Conservation (phyloP, 176 grass and related monocot species). For the Juncus effusus region DNA sequence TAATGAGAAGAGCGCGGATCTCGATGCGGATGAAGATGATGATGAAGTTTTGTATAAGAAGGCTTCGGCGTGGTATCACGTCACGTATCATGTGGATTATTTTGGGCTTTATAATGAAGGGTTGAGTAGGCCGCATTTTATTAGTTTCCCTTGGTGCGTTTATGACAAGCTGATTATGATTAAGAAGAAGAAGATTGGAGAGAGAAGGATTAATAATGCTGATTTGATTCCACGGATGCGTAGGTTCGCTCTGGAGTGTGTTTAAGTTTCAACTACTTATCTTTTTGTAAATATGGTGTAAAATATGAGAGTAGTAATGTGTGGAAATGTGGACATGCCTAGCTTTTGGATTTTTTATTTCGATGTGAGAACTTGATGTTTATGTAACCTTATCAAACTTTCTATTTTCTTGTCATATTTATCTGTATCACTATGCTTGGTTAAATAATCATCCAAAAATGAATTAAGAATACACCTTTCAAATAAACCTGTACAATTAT, state of each 20-base stretch:
- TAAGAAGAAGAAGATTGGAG: constrained; percentile 46
- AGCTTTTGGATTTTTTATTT: neutral
- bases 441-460: neutral
- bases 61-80: constrained; percentile 90
- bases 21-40: constrained; percentile 19
- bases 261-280: neutral
- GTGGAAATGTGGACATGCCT: neutral
- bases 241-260: neutral
- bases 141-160: constrained; percentile 88
- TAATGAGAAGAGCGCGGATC: constrained; percentile 30
- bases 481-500: constrained; percentile 18
- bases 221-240: constrained; percentile 30
- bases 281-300: neutral
- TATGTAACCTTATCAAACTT: neutral
- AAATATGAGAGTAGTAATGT: constrained; percentile 3
- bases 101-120: constrained; percentile 56
- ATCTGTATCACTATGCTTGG: too few relatives aligned
- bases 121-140: constrained; percentile 53
- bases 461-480: neutral
- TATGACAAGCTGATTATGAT: constrained; percentile 60
- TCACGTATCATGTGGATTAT: constrained; percentile 60
- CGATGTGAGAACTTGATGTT: neutral
- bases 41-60: constrained; percentile 51
- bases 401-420: too few relatives aligned
- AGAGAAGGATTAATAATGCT: constrained; percentile 24